A percentile compares a stretch with the other conserved stretches of the same genome.
Conservation (phyloP, 208 protist species). For the Strigomonas galati region DNA sequence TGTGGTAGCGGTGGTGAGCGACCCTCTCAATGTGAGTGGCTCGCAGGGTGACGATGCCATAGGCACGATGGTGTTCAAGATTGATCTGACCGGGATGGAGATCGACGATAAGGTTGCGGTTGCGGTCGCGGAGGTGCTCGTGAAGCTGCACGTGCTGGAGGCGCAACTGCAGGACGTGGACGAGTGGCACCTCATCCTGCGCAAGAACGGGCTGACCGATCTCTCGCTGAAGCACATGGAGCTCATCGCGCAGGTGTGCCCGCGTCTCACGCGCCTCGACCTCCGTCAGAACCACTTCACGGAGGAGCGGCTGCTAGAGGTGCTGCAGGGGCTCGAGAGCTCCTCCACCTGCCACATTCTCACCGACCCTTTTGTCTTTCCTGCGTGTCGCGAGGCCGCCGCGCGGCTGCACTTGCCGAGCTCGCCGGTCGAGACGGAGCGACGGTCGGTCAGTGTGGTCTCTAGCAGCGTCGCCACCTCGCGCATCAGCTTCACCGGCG, state of each 20-base stretch:
- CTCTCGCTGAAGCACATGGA: slow-evolving; percentile 36
- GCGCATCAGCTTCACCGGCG: slow-evolving; percentile 30
- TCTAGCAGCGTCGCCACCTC: slow-evolving; percentile 21
- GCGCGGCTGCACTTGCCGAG: not conserved
- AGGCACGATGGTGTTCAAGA: not conserved
- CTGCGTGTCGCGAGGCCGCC: not conserved
- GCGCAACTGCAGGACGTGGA: slow-evolving; percentile 1
- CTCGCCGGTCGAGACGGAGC: slow-evolving; percentile 1
- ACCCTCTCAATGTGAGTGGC: too few relatives aligned
- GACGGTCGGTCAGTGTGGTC: slow-evolving; percentile 18
- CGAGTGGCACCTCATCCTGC: slow-evolving; percentile 39
- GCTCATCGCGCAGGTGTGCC: slow-evolving; percentile 41
- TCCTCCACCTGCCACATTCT: slow-evolving; percentile 29
- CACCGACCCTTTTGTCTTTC: slow-evolving; percentile 9
- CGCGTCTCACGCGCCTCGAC: slow-evolving; percentile 35
- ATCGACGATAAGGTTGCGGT: slow-evolving; percentile 53
- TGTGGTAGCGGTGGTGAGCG: too few relatives aligned
- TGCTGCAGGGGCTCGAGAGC: slow-evolving; percentile 22
- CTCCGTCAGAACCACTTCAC: slow-evolving; percentile 34
- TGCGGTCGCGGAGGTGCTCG: slow-evolving; percentile 53
- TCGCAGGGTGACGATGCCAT: slow-evolving; percentile 4
- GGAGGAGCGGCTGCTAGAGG: slow-evolving; percentile 13
- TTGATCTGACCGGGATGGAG: slow-evolving; percentile 29
- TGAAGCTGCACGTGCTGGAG: slow-evolving; percentile 32
- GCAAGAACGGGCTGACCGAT: slow-evolving; percentile 49